Evolutionary conservation across 208 protist genomes (phyloP).

Genomic region (Leptomonas pyrrhocoris): DNA sequence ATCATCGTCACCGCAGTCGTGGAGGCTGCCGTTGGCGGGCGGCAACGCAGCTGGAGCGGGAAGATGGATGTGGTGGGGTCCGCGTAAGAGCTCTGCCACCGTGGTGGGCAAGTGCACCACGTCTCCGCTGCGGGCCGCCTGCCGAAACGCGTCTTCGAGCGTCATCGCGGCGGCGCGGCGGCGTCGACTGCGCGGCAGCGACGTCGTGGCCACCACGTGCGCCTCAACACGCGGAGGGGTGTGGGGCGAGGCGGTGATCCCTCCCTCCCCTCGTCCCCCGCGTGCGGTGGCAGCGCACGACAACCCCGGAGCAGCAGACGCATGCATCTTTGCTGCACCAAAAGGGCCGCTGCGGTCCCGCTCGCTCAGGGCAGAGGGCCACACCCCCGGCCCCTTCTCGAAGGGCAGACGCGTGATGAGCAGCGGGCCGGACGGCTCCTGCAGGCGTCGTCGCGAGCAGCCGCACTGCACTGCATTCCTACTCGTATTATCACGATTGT

Average conservation of each 20-base stretch:
- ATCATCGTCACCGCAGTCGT: not conserved
- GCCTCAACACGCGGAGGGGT: not conserved
- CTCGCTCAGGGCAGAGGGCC: conserved; percentile 23
- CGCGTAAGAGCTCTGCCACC: conserved; percentile 26
- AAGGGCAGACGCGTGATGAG: conserved; percentile 62
- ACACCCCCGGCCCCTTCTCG: conserved; percentile 72
- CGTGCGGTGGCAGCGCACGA: too few species aligned
- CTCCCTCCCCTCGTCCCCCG: not conserved
- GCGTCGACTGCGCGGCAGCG: conserved; percentile 3
- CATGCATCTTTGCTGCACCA: not conserved
- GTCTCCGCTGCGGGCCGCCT: conserved; percentile 14
- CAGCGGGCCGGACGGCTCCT: conserved; percentile 22
- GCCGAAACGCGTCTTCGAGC: conserved; percentile 14
- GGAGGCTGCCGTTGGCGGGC: not conserved
- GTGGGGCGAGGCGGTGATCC: conserved; percentile 9
- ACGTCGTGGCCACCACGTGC: conserved; percentile 20
- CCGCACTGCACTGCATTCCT: not conserved
- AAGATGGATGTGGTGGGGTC: conserved; percentile 32
- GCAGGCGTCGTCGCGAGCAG: conserved; percentile 23
- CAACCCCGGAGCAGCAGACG: too few species aligned
- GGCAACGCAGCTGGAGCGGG: not conserved
- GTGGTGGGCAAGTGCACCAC: conserved; percentile 39
- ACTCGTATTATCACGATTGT: not conserved
- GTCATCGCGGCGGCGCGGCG: not conserved
- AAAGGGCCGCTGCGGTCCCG: not conserved